These are phyloP conservation scores for Lentinula sp. DNA, from an alignment of 768 basidiomycete genomes.

Conservation along the genomic window DNA sequence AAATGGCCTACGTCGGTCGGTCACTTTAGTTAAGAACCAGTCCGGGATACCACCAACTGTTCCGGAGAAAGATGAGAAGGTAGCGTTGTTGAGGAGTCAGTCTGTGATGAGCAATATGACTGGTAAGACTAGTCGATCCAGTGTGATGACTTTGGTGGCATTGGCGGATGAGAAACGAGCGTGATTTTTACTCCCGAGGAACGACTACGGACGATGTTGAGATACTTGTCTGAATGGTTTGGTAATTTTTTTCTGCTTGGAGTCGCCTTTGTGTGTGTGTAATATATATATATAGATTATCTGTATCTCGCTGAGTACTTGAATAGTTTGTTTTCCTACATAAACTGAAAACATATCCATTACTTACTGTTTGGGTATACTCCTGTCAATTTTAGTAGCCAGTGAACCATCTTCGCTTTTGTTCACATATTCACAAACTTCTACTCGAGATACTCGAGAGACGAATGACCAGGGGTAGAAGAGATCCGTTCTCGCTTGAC, in stretches of 20 bases:
- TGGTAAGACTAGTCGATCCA: background rate
- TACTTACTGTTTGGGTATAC: too few species aligned
- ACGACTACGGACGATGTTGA: background rate
- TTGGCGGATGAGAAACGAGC: background rate
- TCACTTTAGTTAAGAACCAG: constrained; percentile 32
- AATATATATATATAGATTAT: too few species aligned
- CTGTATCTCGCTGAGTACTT: too few species aligned
- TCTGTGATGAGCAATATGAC: background rate
- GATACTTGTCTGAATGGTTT: too few species aligned
- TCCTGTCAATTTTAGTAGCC: too few species aligned
- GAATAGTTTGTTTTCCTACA: too few species aligned
- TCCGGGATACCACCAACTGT: constrained; percentile 10
- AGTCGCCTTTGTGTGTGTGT: too few species aligned
- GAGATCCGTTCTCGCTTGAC: constrained; percentile 88
- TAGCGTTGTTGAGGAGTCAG: constrained; percentile 1
- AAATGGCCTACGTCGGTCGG: constrained; percentile 25
- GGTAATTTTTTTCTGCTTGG: too few species aligned
- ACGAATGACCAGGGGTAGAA: constrained; percentile 83
- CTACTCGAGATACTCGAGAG: constrained; percentile 41
- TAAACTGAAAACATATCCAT: too few species aligned
- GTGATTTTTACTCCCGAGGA: background rate
- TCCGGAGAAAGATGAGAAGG: constrained; percentile 33
- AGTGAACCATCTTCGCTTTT: background rate
- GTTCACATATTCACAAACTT: background rate
- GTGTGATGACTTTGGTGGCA: background rate